Conservation (phyloP, 129 eudicot genomes). For the Lactuca sativa region DNA sequence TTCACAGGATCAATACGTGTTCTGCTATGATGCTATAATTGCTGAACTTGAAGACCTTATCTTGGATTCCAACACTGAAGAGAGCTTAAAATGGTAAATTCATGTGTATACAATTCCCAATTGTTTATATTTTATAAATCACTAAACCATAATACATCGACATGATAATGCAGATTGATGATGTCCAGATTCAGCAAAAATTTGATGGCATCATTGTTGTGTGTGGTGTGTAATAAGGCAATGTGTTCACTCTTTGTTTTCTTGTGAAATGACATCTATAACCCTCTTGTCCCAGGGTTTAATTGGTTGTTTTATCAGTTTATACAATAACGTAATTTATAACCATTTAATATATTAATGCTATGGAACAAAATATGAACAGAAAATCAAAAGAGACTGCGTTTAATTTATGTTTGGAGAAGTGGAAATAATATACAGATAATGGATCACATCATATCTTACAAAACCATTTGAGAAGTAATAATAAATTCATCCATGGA, state of each 20-base stretch:
- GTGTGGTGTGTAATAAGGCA: conserved; percentile 10
- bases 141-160: background rate
- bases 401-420: conserved; percentile 7
- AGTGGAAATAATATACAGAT: conserved; percentile 31
- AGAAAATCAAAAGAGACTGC: background rate
- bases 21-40: conserved; percentile 72
- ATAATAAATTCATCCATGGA: conserved; percentile 34
- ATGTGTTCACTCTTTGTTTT: conserved; percentile 24
- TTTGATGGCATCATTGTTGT: conserved; percentile 10
- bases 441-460: conserved; percentile 13
- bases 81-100: conserved; percentile 36
- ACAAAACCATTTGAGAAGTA: background rate
- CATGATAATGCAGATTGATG: conserved; percentile 29
- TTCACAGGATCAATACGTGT: conserved; percentile 72
- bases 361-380: background rate
- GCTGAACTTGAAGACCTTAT: conserved; percentile 76
- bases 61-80: conserved; percentile 33
- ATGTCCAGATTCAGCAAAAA: conserved; percentile 6
- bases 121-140: background rate
- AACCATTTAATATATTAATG: background rate
- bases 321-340: too few relatives aligned
- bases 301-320: background rate
- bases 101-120: background rate
- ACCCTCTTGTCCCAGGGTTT: conserved; percentile 6
- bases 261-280: conserved; percentile 17